Evolutionary conservation across 2,329 filamentous ascomycete genomes (phyloP).

Genomic region (Fonsecaea nubica): DNA sequence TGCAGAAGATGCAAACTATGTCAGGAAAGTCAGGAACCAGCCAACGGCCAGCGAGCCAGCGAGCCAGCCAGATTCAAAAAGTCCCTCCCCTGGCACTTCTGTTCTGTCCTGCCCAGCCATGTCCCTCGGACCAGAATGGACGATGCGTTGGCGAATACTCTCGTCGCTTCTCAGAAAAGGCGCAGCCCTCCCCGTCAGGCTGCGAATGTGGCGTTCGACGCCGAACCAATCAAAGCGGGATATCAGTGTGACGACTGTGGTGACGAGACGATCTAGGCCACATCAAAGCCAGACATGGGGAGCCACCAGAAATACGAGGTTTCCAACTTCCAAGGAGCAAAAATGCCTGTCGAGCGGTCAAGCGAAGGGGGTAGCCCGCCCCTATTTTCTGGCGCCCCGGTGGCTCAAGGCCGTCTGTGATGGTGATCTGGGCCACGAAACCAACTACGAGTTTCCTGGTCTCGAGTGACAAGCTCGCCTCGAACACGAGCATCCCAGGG

Average conservation of each 20-base stretch:
- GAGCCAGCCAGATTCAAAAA: neutral
- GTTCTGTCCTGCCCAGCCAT: neutral
- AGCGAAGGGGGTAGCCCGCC: neutral
- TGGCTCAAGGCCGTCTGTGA: neutral
- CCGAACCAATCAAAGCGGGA: slow-evolving; percentile 2
- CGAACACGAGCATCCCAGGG: neutral
- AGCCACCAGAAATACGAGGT: neutral
- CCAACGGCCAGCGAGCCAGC: no score
- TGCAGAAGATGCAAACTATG: no score
- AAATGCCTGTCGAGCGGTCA: neutral
- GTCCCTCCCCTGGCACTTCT: neutral
- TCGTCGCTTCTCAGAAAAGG: neutral
- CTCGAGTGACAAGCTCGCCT: neutral
- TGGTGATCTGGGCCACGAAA: neutral
- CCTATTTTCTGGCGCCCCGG: neutral
- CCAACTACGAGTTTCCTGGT: neutral
- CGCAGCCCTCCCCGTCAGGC: neutral
- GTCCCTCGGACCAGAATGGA: neutral
- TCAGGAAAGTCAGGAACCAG: no score
- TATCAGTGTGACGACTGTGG: neutral
- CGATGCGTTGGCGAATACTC: neutral
- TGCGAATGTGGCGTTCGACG: slow-evolving; percentile 3
- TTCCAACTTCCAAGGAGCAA: neutral
- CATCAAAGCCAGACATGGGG: neutral
- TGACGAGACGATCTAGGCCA: neutral